Percentiles rank a stretch among this genome's conserved stretches.
Conservation (phyloP, 1,139 yeast species). For the Pneumocystis wakefieldiae region DNA sequence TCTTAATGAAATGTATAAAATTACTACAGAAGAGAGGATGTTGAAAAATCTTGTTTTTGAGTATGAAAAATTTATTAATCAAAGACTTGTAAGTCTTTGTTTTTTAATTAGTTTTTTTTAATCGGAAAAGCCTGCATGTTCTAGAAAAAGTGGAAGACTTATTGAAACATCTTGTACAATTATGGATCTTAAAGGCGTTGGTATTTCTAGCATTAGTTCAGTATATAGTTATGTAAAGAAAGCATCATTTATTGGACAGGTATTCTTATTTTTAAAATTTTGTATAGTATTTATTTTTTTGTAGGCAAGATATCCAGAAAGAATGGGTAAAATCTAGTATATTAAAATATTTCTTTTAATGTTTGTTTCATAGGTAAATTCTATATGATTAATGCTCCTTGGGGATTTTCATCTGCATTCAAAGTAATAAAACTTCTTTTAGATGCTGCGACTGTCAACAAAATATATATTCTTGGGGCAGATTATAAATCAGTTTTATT, state of each 20-base stretch:
- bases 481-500: constrained; percentile 67
- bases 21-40: constrained; percentile 94
- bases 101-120: background rate
- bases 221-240: constrained; percentile 81
- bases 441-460: constrained; percentile 96
- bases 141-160: constrained; percentile 60
- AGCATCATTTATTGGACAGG: constrained; percentile 88
- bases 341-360: background rate
- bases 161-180: constrained; percentile 95
- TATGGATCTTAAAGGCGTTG: constrained; percentile 86
- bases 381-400: constrained; percentile 90
- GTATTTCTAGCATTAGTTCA: constrained; percentile 66
- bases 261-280: constrained; percentile 31
- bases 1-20: constrained; percentile 76
- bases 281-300: background rate
- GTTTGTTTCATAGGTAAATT: constrained; percentile 65
- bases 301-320: constrained; percentile 58
- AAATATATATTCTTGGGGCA: constrained; percentile 75
- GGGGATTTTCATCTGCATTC: constrained; percentile 91
- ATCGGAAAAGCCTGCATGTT: constrained; percentile 55
- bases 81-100: constrained; percentile 36
- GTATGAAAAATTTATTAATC: constrained; percentile 73
- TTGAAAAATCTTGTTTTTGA: constrained; percentile 92
- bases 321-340: constrained; percentile 25
- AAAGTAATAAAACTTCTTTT: constrained; percentile 78